A percentile compares a stretch with the other conserved stretches of the same genome.
phyloP scores from a whole-genome alignment of 108 stramenopile species.

The Cyclotella cryptica region DNA sequence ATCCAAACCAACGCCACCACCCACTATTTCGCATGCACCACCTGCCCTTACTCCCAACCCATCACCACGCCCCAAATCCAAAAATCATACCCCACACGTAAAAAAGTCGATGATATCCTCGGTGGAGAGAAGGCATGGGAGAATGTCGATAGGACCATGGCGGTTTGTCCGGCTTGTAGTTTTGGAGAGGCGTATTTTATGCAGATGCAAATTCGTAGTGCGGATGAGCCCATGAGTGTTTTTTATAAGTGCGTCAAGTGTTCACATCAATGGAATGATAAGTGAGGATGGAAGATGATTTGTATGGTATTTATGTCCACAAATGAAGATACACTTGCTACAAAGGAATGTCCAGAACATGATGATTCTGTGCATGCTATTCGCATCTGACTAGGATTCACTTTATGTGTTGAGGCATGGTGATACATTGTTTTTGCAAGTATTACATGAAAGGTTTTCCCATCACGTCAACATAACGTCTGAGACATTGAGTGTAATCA shows the following conservation, averaged over 20 bases:
- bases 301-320: not conserved
- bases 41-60: constrained; percentile 83
- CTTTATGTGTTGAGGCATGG: too few relatives aligned
- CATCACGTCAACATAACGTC: too few relatives aligned
- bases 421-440: too few relatives aligned
- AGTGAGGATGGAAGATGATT: constrained; percentile 49
- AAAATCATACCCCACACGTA: constrained; percentile 55
- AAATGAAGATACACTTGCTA: not conserved
- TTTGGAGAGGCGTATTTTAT: constrained; percentile 97
- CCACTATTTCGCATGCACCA: constrained; percentile 73
- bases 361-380: too few relatives aligned
- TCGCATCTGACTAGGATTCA: too few relatives aligned
- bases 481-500: too few relatives aligned
- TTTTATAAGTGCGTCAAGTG: constrained; percentile 97
- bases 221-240: constrained; percentile 97
- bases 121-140: constrained; percentile 98
- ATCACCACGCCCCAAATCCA: constrained; percentile 50
- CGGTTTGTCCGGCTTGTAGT: constrained; percentile 88
- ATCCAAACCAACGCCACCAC: constrained; percentile 27
- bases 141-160: constrained; percentile 95
- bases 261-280: constrained; percentile 91
- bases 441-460: too few relatives aligned
- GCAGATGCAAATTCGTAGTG: constrained; percentile 97
- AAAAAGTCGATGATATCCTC: constrained; percentile 96
- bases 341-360: not conserved